Percentiles rank a stretch among this genome's conserved stretches.
phyloP scores from a whole-genome alignment of 2,329 filamentous ascomycete species.

The Zymoseptoria brevis region DNA sequence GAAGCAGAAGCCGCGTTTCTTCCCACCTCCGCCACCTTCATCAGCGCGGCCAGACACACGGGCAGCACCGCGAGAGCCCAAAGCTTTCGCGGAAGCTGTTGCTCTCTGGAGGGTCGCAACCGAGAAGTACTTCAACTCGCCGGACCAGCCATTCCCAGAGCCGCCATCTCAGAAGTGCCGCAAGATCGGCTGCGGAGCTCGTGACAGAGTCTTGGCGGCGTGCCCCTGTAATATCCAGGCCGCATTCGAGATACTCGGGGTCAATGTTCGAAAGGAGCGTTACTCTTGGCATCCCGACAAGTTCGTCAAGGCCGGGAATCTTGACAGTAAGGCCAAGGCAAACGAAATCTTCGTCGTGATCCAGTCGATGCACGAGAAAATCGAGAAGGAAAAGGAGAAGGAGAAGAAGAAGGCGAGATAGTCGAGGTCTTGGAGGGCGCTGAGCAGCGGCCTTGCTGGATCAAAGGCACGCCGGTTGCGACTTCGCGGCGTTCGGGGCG shows the following conservation, averaged over 20 bases:
- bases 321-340: not conserved
- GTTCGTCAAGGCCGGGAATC: not conserved
- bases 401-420: not conserved
- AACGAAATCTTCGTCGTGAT: slow-evolving; percentile 1
- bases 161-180: not conserved
- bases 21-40: not conserved
- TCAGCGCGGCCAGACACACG: not conserved
- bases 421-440: too few species aligned
- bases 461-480: slow-evolving; percentile 36
- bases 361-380: not conserved
- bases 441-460: slow-evolving; percentile 37
- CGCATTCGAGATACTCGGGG: too few species aligned
- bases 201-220: too few species aligned
- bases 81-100: not conserved
- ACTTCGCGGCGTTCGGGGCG: not conserved
- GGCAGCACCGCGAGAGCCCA: not conserved
- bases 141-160: not conserved
- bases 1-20: not conserved
- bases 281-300: slow-evolving; percentile 2
- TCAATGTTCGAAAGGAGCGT: not conserved
- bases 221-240: too few species aligned
- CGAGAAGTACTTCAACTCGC: not conserved
- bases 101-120: not conserved
- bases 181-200: not conserved
- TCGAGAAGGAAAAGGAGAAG: not conserved